Percentiles rank a stretch among this genome's conserved stretches.
These are phyloP conservation scores for Erodium maritimum DNA, from an alignment of 345 rosid species.

Conservation along the genomic window DNA sequence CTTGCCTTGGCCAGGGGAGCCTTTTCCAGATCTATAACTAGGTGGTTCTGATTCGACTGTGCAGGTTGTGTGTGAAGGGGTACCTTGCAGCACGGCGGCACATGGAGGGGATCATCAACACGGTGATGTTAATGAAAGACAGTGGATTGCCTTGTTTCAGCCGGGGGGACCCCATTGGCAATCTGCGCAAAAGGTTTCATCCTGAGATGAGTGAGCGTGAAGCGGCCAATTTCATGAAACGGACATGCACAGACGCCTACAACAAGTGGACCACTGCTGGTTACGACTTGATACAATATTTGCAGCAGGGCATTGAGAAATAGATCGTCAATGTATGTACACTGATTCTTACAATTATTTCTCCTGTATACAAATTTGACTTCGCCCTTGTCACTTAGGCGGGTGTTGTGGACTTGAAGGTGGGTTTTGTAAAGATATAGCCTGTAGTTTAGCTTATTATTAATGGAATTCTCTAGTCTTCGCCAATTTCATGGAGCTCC, in stretches of 20 bases:
- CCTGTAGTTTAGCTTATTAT: no score
- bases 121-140: slow-evolving; percentile 77
- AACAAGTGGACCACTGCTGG: slow-evolving; percentile 95
- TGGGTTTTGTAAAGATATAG: no score
- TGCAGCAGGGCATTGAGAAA: slow-evolving; percentile 97
- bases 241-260: slow-evolving; percentile 80
- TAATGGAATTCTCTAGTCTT: no score
- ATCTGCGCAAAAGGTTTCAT: slow-evolving; percentile 91
- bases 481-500: no score
- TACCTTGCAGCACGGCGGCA: slow-evolving; percentile 75
- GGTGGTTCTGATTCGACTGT: not conserved
- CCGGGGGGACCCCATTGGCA: slow-evolving; percentile 89
- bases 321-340: slow-evolving; percentile 6
- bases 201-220: slow-evolving; percentile 97
- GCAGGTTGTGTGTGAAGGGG: slow-evolving; percentile 84
- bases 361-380: no score
- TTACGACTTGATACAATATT: slow-evolving; percentile 85
- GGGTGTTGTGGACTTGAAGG: no score
- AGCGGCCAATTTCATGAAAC: slow-evolving; percentile 89
- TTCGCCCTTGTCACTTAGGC: no score
- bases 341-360: no score
- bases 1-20: not conserved
- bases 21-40: not conserved
- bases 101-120: slow-evolving; percentile 87
- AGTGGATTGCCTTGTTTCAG: slow-evolving; percentile 97